phyloP scores from a whole-genome alignment of 129 eudicot species.

The Solidago caesia region DNA sequence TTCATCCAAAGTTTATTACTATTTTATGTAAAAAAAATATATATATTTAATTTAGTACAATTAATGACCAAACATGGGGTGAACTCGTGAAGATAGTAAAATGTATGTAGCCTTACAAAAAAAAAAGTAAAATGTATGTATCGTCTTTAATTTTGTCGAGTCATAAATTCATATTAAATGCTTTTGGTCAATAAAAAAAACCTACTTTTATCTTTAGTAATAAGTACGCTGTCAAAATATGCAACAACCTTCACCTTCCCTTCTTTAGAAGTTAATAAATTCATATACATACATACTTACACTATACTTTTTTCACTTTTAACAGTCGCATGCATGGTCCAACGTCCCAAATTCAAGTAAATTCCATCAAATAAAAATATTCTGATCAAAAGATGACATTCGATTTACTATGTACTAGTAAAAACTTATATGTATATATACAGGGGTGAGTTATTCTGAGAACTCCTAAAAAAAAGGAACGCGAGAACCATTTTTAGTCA shows the following conservation, averaged over 20 bases:
- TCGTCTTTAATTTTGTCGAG: conserved; percentile 6
- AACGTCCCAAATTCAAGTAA: background rate
- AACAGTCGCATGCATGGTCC: background rate
- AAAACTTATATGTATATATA: too few species aligned
- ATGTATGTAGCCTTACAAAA: background rate
- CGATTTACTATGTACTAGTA: too few species aligned
- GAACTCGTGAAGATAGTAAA: conserved; percentile 13
- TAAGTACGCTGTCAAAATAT: conserved; percentile 16
- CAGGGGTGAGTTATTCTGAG: too few species aligned
- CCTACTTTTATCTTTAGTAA: conserved; percentile 41
- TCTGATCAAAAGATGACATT: too few species aligned
- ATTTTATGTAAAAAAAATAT: too few species aligned
- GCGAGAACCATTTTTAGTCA: too few species aligned
- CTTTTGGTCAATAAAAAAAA: conserved; percentile 5
- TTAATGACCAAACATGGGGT: background rate
- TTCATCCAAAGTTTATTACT: too few species aligned
- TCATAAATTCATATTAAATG: conserved; percentile 31
- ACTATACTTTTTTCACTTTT: background rate
- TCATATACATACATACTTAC: background rate
- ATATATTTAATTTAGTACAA: too few species aligned
- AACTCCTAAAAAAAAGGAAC: too few species aligned
- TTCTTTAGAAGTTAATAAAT: conserved; percentile 22
- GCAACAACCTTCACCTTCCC: conserved; percentile 24
- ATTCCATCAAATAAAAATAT: too few species aligned
- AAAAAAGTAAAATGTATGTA: conserved; percentile 1